Percentiles rank a stretch among this genome's conserved stretches.
Conservation (phyloP, 257 asterid species). For the Gardenia jasminoides region DNA sequence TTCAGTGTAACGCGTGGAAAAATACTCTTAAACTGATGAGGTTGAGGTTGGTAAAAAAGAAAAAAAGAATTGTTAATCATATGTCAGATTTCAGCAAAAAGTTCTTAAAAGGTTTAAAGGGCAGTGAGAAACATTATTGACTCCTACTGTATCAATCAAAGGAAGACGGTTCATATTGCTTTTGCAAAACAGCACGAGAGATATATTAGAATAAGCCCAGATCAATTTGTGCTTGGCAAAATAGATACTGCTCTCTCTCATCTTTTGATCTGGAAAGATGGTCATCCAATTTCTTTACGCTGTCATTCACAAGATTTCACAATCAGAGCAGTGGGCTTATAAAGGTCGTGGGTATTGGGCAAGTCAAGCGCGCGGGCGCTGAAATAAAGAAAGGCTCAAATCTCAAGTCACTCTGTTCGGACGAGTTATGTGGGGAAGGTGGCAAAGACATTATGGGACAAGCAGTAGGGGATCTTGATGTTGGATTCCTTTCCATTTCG, state of each 20-base stretch:
- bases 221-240: background rate
- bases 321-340: background rate
- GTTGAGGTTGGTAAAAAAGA: too few relatives aligned
- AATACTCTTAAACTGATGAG: too few relatives aligned
- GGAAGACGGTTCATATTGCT: background rate
- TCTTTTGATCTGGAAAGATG: background rate
- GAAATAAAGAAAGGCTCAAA: background rate
- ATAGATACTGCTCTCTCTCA: background rate
- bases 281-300: background rate
- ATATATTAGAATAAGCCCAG: background rate
- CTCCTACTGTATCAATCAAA: background rate
- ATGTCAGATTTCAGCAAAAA: too few relatives aligned
- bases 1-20: too few relatives aligned
- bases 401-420: background rate
- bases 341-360: background rate
- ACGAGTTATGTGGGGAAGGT: constrained; percentile 14
- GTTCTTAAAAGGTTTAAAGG: too few relatives aligned
- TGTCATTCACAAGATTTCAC: background rate
- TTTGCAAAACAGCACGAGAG: too few relatives aligned
- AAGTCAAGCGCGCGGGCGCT: background rate
- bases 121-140: too few relatives aligned
- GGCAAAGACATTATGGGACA: background rate
- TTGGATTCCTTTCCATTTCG: constrained; percentile 12
- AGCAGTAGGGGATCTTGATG: constrained; percentile 25
- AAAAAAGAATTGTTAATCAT: too few relatives aligned